Base-by-base conservation (phyloP, 352 stramenopile species). In the Lagenidium giganteum region DNA sequence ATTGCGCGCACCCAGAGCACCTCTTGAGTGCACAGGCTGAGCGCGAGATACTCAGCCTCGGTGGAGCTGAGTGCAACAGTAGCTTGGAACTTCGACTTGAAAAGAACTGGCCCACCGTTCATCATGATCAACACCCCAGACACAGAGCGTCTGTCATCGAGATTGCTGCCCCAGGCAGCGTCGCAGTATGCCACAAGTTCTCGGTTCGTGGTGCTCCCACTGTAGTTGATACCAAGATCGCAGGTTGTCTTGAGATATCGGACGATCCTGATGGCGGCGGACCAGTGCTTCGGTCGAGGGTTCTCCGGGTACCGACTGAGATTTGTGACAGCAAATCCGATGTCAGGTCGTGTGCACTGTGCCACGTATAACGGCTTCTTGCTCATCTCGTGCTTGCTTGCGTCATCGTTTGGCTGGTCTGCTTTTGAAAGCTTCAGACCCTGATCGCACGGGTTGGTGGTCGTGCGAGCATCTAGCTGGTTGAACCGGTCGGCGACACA, bases 271-370 rank as follows among this genome's bases (percentile, higher is more conserved):
- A 42, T 39, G 5, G 31, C 38, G 1, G 33, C 32, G 9, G 45
- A 46, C 48, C 48, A 57, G 34, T 57, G 48, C 21, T 35, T 21
- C n/a, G 21, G 13, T 5, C 48, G 40, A 16, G 39, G 48, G 33
- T 50, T 49, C 25, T 56, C 47, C 3, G 50, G 13, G 40, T 51
- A 57, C 8, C 41, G 31, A 12, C 38, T 49, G 16, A 57, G 27
- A 20, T 57, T 24, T 1, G 8, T 39, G 6, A 50, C 40, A 1
- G 42, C 36, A 16, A 42, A 45, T 11, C 26, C 22, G 3, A 49
- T n/a, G 14, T 57, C 48, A 4, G 40, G 33, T 3, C 41, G 26
- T 12, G 44, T 48, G 17, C 41, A 22, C 28, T 30, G 9, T 12
- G 30, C 20, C 13, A 43, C 35, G 17, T 43, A 51, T n/a, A 33